Evolutionary conservation across 129 eudicot genomes (phyloP).

Genomic region (Centrapalus pauciflorus): DNA sequence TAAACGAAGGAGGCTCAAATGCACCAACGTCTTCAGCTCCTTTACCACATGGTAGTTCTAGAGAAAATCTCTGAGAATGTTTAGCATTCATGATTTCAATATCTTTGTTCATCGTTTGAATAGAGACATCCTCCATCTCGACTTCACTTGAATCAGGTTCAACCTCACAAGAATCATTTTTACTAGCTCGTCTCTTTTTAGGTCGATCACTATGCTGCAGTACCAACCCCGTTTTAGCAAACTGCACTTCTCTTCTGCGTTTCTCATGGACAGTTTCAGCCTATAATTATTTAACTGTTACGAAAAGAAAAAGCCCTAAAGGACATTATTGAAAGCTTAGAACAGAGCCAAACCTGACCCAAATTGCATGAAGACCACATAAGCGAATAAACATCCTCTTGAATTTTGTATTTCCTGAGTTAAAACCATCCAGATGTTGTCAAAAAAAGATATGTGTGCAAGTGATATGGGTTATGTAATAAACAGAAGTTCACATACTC

Average conservation of each 20-base stretch:
- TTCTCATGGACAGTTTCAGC: constrained; percentile 75
- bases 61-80: constrained; percentile 16
- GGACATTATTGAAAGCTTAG: not conserved
- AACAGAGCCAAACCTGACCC: constrained; percentile 64
- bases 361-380: constrained; percentile 83
- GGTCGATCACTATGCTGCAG: constrained; percentile 43
- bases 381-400: constrained; percentile 68
- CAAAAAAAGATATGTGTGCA: not conserved
- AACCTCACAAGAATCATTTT: constrained; percentile 12
- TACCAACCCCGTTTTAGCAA: constrained; percentile 76
- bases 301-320: not conserved
- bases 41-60: constrained; percentile 16
- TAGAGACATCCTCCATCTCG: not conserved
- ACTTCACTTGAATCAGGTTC: constrained; percentile 21
- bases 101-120: constrained; percentile 23
- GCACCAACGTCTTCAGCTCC: constrained; percentile 15
- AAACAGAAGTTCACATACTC: constrained; percentile 52
- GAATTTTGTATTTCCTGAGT: constrained; percentile 74
- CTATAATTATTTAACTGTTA: constrained; percentile 27
- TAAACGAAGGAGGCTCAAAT: constrained; percentile 1
- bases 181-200: constrained; percentile 38
- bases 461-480: not conserved
- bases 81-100: constrained; percentile 5
- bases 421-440: not conserved
- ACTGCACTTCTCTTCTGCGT: constrained; percentile 73